Conservation (phyloP, 2,329 filamentous ascomycete genomes). For the Purpureocillium takamizusanense region DNA sequence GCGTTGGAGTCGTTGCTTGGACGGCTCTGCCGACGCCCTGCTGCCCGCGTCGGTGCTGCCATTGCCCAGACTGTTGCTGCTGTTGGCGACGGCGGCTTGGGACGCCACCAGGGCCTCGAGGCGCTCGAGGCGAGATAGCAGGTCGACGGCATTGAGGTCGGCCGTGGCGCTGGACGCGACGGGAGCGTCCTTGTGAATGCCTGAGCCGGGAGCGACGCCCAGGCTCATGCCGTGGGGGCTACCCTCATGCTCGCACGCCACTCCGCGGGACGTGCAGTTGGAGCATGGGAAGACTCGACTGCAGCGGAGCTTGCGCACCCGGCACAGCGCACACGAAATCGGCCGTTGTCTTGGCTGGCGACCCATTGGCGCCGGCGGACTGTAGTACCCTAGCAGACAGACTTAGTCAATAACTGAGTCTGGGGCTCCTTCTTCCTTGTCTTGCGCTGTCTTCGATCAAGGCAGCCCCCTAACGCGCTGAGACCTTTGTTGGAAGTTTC, state of each 20-base stretch:
- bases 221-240: background rate
- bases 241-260: constrained; percentile 17
- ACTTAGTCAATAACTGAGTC: too few species aligned
- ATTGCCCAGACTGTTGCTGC: background rate
- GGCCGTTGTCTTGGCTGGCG: constrained; percentile 23
- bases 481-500: too few species aligned
- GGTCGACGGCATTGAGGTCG: constrained; percentile 10
- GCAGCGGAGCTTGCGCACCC: constrained; percentile 25
- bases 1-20: constrained; percentile 2
- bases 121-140: constrained; percentile 13
- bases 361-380: constrained; percentile 16
- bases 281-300: constrained; percentile 25
- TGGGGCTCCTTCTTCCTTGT: too few species aligned
- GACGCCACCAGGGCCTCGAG: constrained; percentile 11
- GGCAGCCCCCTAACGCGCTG: too few species aligned
- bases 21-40: background rate
- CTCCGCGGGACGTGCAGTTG: constrained; percentile 25
- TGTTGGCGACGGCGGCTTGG: constrained; percentile 4
- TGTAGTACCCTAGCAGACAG: too few species aligned
- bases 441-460: too few species aligned
- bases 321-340: constrained; percentile 24
- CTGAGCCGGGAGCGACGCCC: background rate
- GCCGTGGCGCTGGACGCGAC: constrained; percentile 4
- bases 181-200: background rate
- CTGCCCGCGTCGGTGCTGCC: too few species aligned